Evolutionary conservation across 2,329 filamentous ascomycete genomes (phyloP).

Genomic region (Alternaria brassicicola): DNA sequence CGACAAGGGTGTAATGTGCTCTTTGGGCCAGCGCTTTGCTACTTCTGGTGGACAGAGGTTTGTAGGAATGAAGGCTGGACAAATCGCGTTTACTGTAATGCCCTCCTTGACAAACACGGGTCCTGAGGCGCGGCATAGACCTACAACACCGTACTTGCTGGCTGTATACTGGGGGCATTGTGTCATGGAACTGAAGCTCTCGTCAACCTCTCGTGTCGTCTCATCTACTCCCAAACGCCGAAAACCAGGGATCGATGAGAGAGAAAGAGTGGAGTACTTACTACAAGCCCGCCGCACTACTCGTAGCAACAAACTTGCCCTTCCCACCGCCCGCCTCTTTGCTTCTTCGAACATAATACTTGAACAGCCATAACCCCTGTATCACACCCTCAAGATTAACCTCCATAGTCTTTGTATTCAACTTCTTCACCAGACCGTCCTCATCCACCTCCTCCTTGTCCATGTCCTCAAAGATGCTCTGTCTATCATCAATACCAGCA

Average conservation of each 20-base stretch:
- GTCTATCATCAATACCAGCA: constrained; percentile 51
- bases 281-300: constrained; percentile 48
- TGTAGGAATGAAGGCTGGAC: constrained; percentile 50
- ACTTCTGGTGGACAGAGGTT: constrained; percentile 49
- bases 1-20: constrained; percentile 50
- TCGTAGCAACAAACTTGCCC: constrained; percentile 50
- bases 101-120: constrained; percentile 42
- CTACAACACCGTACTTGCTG: constrained; percentile 52
- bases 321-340: constrained; percentile 42
- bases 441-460: constrained; percentile 42
- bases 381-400: constrained; percentile 52
- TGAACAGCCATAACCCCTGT: constrained; percentile 52
- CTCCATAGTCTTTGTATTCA: constrained; percentile 49
- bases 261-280: constrained; percentile 19
- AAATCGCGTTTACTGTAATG: constrained; percentile 51
- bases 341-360: constrained; percentile 51
- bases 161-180: constrained; percentile 52
- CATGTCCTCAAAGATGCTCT: constrained; percentile 44
- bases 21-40: constrained; percentile 45
- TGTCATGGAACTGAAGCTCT: constrained; percentile 22
- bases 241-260: not conserved
- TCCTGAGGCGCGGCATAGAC: constrained; percentile 46
- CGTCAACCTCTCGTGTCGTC: not conserved
- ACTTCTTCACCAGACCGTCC: constrained; percentile 45
- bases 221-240: not conserved